Conservation (phyloP, 2,329 filamentous ascomycete genomes). For the Calonectria multiphialidica region DNA sequence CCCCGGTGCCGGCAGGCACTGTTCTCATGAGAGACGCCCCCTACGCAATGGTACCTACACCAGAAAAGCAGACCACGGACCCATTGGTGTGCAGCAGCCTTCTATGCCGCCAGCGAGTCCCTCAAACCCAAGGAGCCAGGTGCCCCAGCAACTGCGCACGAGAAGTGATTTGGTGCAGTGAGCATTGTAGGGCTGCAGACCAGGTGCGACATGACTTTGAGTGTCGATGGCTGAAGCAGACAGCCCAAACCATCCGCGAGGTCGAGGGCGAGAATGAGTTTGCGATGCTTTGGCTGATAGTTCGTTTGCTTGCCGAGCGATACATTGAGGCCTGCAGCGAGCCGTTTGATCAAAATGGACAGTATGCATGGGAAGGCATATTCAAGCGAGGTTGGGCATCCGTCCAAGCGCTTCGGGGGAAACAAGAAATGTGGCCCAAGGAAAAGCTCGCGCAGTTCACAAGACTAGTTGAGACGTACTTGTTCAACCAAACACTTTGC, state of each 20-base stretch:
- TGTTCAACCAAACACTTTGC: conserved; percentile 33
- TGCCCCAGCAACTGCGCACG: conserved; percentile 34
- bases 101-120: conserved; percentile 35
- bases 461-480: conserved; percentile 37
- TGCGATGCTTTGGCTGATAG: conserved; percentile 42
- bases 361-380: conserved; percentile 25
- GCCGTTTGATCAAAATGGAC: not conserved
- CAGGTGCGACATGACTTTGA: conserved; percentile 39
- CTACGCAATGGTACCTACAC: conserved; percentile 41
- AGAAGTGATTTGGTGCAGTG: conserved; percentile 42
- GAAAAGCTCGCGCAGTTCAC: conserved; percentile 39
- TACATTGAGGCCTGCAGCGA: conserved; percentile 29
- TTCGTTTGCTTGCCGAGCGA: conserved; percentile 42
- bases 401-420: conserved; percentile 39
- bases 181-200: conserved; percentile 33
- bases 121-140: conserved; percentile 17
- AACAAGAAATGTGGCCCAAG: conserved; percentile 43
- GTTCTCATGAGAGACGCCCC: conserved; percentile 40
- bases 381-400: conserved; percentile 40
- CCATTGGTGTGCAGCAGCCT: conserved; percentile 42
- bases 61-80: conserved; percentile 21
- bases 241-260: conserved; percentile 27
- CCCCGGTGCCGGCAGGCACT: conserved; percentile 38
- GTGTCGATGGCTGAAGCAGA: conserved; percentile 39
- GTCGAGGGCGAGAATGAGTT: conserved; percentile 41